Conservation (phyloP, 2,329 filamentous ascomycete species). For the Tolypocladium tundrense region DNA sequence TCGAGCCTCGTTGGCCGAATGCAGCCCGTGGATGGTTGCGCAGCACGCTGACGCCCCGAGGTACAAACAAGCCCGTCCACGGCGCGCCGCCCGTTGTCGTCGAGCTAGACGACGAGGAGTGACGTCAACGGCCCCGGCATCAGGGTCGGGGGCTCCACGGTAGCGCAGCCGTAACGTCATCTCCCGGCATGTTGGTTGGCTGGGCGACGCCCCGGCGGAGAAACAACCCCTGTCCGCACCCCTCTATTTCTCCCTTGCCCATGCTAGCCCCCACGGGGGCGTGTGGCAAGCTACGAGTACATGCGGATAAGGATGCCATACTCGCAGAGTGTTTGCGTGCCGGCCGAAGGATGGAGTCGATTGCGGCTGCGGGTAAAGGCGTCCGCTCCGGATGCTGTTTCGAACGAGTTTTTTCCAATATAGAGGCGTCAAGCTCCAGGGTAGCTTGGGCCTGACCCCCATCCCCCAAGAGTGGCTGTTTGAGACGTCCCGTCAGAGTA, state of each 20-base stretch:
- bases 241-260: background rate
- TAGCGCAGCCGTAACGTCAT: slow-evolving; percentile 11
- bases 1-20: background rate
- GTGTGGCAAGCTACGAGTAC: background rate
- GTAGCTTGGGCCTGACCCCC: background rate
- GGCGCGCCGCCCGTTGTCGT: slow-evolving; percentile 1
- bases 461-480: background rate
- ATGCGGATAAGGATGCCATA: no score
- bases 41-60: background rate
- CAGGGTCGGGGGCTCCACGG: slow-evolving; percentile 6
- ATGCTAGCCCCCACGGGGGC: background rate
- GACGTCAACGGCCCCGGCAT: slow-evolving; percentile 17
- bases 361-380: no score
- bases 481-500: background rate
- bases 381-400: no score
- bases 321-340: no score
- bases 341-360: background rate
- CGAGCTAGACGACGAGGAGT: slow-evolving; percentile 7
- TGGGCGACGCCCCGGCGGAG: background rate
- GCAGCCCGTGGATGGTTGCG: background rate
- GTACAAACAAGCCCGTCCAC: background rate
- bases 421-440: background rate
- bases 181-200: slow-evolving; percentile 4
- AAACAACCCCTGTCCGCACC: background rate
- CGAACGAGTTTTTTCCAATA: no score